Evolutionary conservation across 1,284 basidiomycete genomes (phyloP), one percentile per base, ranked within the genome.

Genomic region (Moesziomyces globuligerus): DNA sequence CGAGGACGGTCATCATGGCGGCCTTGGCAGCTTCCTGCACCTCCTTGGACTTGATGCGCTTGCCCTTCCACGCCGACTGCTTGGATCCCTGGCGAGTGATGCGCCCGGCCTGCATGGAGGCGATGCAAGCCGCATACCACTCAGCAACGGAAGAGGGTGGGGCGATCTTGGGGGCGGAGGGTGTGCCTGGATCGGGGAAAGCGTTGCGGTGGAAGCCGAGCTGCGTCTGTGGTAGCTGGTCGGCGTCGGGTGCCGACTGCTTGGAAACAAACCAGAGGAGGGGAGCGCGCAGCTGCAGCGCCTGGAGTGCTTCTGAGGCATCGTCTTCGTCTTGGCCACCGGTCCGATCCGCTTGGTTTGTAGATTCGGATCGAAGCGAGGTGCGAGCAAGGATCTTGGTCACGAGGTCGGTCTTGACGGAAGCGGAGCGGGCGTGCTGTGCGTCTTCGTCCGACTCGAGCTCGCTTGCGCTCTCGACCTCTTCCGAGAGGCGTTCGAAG

Each of bases 221-320:
- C 83, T 98, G 95, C 0, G 91, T 97, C 43, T 86, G 85, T 1
- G 83, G 84, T 85, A 88, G 25, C 44, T 73, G 48, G 18, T 61
- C 48, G 3, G 65, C 50, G 8, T 49, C 49, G 11, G 60, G 26
- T 3, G 55, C 60, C 18, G 54, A 46, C 8, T 90, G 88, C 4
- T 90, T 83, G 85, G 67, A 90, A 76, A 93, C 90, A 78, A 96
- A 97, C 94, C 95, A 98, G 28, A 90, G 85, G 24, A 97, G 79
- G 0, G 94, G 89, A 40, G 78, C 72, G 15, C 73, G 66, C 18
- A 71, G 18, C 25, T 60, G 66, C 32, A 61, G 36, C 23, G 90
- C 90, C 18, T 62, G 50, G 23, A 57, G 43, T 44, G 90, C 86
- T 2, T 91, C 89, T 8, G 85, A 78, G 36, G 83, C 83, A 13